phyloP scores from a whole-genome alignment of 768 basidiomycete genomes.

The Cystofilobasidium macerans region DNA sequence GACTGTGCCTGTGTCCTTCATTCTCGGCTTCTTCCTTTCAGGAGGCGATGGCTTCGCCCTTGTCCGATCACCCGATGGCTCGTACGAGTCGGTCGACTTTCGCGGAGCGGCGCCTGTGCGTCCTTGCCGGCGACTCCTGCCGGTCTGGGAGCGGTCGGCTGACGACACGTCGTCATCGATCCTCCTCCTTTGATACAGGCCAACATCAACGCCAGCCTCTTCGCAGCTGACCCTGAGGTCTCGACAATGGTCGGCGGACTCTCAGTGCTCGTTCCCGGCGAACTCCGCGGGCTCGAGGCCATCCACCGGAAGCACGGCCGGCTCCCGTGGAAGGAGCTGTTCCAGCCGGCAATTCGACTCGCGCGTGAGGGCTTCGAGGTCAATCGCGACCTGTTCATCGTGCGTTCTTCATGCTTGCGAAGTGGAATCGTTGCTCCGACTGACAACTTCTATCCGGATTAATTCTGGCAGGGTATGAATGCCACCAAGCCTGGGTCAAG shows the following conservation, averaged over 20 bases:
- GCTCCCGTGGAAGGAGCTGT: slow-evolving; percentile 63
- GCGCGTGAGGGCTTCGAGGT: slow-evolving; percentile 51
- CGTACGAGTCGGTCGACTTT: slow-evolving; percentile 22
- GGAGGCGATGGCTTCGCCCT: slow-evolving; percentile 24
- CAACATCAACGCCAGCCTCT: slow-evolving; percentile 19
- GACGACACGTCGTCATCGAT: background rate
- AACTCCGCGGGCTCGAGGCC: slow-evolving; percentile 73
- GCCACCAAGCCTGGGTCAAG: slow-evolving; percentile 7
- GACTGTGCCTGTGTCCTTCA: background rate
- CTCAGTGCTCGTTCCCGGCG: slow-evolving; percentile 80
- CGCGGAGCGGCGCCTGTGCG: slow-evolving; percentile 20
- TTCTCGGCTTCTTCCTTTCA: background rate
- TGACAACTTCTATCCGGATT: background rate
- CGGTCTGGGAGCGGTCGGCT: background rate
- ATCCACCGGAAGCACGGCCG: slow-evolving; percentile 65
- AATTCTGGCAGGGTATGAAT: slow-evolving; percentile 20
- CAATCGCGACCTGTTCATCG: slow-evolving; percentile 31
- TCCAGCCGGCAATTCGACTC: slow-evolving; percentile 62
- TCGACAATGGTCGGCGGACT: slow-evolving; percentile 63
- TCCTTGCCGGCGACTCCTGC: background rate
- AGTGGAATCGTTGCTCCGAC: background rate
- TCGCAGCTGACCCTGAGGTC: slow-evolving; percentile 42
- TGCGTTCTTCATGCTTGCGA: background rate
- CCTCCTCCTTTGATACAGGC: slow-evolving; percentile 1
- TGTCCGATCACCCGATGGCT: slow-evolving; percentile 17